Conservation (phyloP, 208 protist species). For the Naegleria lovaniensis region DNA sequence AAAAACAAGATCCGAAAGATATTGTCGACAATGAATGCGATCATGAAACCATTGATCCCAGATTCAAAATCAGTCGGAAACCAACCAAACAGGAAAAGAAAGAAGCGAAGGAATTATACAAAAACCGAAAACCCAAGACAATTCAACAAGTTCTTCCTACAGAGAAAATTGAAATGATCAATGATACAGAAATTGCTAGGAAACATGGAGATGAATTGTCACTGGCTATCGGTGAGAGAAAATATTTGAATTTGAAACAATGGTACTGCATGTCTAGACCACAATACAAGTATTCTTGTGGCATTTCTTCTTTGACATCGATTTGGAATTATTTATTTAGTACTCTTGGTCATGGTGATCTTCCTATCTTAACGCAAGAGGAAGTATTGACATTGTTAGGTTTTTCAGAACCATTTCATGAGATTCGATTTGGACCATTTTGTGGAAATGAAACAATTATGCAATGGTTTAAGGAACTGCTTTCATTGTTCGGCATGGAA, state of each 20-base stretch:
- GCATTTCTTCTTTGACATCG: constrained; percentile 67
- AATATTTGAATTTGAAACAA: neutral
- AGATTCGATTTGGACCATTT: constrained; percentile 75
- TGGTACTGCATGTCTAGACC: neutral
- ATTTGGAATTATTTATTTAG: constrained; percentile 81
- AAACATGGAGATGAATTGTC: neutral
- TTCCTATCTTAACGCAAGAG: neutral
- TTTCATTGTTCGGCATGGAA: constrained; percentile 57
- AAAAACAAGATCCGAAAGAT: neutral
- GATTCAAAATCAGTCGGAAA: neutral
- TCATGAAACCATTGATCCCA: neutral
- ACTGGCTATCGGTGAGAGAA: neutral
- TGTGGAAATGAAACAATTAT: constrained; percentile 78
- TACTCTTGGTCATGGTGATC: neutral
- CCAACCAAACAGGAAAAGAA: neutral
- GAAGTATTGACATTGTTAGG: neutral
- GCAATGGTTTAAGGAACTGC: constrained; percentile 77
- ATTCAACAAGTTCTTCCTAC: neutral
- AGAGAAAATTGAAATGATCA: neutral
- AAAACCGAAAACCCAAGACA: constrained; percentile 12
- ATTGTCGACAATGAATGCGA: neutral
- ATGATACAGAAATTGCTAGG: neutral
- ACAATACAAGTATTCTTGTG: constrained; percentile 80
- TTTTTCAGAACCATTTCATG: neutral
- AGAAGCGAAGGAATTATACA: neutral